A percentile compares a stretch with the other conserved stretches of the same genome.
Evolutionary conservation across 805 yeast genomes (phyloP).

Genomic region (Pichia eremophila): DNA sequence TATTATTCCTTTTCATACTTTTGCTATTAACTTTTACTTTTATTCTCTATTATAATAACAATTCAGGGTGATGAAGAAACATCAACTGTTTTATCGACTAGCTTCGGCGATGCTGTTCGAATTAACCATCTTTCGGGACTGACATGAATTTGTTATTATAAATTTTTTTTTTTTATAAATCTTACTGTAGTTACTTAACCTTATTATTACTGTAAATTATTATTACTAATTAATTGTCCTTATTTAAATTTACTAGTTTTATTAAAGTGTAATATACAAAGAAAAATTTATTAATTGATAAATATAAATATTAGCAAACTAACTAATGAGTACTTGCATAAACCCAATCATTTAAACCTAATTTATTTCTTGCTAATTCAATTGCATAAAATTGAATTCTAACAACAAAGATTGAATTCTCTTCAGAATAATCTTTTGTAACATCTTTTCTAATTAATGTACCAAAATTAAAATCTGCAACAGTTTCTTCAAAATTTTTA

Average conservation of each 20-base stretch:
- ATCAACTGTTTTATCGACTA: slow-evolving; percentile 13
- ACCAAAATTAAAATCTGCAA: slow-evolving; percentile 93
- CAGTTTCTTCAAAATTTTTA: slow-evolving; percentile 65
- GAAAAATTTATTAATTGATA: no score
- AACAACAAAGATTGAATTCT: slow-evolving; percentile 79
- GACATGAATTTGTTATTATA: slow-evolving; percentile 6
- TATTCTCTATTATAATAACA: not conserved
- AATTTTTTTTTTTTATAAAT: not conserved
- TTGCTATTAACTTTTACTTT: no score
- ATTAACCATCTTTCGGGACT: slow-evolving; percentile 20
- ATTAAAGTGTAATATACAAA: no score
- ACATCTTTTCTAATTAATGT: slow-evolving; percentile 76
- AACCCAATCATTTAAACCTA: slow-evolving; percentile 89
- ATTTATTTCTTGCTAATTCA: slow-evolving; percentile 88
- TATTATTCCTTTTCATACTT: not conserved
- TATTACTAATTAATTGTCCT: no score
- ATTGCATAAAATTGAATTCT: slow-evolving; percentile 92
- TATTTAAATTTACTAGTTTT: not conserved
- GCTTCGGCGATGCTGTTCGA: slow-evolving; percentile 19
- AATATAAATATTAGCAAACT: no score
- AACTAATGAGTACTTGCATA: slow-evolving; percentile 18
- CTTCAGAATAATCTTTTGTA: slow-evolving; percentile 67
- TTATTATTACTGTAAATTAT: not conserved
- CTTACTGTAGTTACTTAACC: not conserved
- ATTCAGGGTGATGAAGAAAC: slow-evolving; percentile 13